Conservation (phyloP, 2,329 filamentous ascomycete genomes). For the Nigrospora sphaerica region DNA sequence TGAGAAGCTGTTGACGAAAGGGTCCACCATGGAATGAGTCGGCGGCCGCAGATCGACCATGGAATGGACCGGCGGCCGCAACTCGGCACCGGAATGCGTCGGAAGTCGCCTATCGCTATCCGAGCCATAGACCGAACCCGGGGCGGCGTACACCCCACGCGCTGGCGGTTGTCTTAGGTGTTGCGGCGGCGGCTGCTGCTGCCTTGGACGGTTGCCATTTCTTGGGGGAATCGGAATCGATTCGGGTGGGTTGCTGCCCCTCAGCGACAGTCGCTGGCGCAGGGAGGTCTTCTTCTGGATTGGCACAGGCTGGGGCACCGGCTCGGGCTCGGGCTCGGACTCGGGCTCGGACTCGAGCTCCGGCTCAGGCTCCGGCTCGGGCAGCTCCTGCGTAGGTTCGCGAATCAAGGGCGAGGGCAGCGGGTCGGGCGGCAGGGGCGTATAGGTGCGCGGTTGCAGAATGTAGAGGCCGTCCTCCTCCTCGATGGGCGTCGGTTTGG, state of each 20-base stretch:
- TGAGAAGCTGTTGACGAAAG: constrained; percentile 20
- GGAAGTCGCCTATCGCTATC: no score
- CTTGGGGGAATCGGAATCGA: constrained; percentile 47
- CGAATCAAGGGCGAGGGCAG: constrained; percentile 37
- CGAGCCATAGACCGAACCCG: no score
- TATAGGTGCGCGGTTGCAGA: constrained; percentile 52
- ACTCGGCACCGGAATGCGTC: constrained; percentile 35
- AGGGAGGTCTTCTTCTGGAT: constrained; percentile 35
- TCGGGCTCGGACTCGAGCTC: constrained; percentile 9
- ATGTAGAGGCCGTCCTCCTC: constrained; percentile 40
- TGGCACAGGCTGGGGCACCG: constrained; percentile 7
- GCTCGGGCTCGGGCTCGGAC: constrained; percentile 11
- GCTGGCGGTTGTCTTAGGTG: no score
- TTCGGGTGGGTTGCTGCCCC: constrained; percentile 39
- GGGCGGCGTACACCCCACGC: no score
- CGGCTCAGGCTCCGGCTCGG: constrained; percentile 1
- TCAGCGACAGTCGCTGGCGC: constrained; percentile 47
- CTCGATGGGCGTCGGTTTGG: constrained; percentile 10
- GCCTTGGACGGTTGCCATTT: constrained; percentile 25
- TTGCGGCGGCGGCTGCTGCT: constrained; percentile 9
- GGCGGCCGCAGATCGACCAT: constrained; percentile 16
- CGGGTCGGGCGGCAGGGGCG: constrained; percentile 41
- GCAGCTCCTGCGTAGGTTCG: background rate
- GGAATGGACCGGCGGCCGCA: constrained; percentile 26
- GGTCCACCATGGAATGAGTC: background rate